These are phyloP conservation scores for Aspergillus mulundensis DNA, from an alignment of 495 filamentous ascomycete genomes.

Conservation along the genomic window DNA sequence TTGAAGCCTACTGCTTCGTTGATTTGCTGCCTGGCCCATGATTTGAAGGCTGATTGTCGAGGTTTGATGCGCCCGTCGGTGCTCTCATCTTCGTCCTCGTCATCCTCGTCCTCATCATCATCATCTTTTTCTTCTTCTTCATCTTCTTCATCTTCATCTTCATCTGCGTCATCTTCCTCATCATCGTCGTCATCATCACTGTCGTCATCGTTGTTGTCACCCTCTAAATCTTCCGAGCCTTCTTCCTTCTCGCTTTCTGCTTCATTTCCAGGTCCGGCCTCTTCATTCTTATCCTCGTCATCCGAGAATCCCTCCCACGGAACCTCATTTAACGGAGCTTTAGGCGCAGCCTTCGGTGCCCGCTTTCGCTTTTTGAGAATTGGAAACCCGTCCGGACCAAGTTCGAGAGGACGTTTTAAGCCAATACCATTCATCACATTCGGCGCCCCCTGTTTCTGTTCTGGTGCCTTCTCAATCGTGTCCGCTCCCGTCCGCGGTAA, in stretches of 20 bases:
- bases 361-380: slow-evolving; percentile 67
- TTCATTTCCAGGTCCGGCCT: slow-evolving; percentile 14
- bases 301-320: slow-evolving; percentile 62
- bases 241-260: slow-evolving; percentile 18
- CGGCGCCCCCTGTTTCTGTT: slow-evolving; percentile 11
- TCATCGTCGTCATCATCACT: slow-evolving; percentile 9
- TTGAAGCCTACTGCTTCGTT: slow-evolving; percentile 68
- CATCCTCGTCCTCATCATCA: slow-evolving; percentile 21
- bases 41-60: slow-evolving; percentile 76
- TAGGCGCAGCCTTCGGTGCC: slow-evolving; percentile 28
- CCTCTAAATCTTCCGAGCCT: slow-evolving; percentile 20
- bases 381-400: slow-evolving; percentile 72
- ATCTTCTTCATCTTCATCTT: slow-evolving; percentile 24
- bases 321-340: slow-evolving; percentile 37
- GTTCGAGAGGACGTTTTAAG: slow-evolving; percentile 78
- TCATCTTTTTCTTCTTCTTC: slow-evolving; percentile 23
- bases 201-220: background rate
- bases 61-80: slow-evolving; percentile 36
- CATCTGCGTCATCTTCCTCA: slow-evolving; percentile 20
- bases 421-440: slow-evolving; percentile 62
- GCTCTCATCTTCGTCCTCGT: slow-evolving; percentile 34
- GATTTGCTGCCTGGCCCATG: slow-evolving; percentile 82
- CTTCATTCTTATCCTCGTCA: slow-evolving; percentile 27
- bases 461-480: slow-evolving; percentile 1
- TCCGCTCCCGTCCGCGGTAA: slow-evolving; percentile 26